A percentile compares a stretch with the other conserved stretches of the same genome.
These are phyloP conservation scores for Lactarius hengduanensis DNA, from an alignment of 768 basidiomycete genomes.

Conservation along the genomic window DNA sequence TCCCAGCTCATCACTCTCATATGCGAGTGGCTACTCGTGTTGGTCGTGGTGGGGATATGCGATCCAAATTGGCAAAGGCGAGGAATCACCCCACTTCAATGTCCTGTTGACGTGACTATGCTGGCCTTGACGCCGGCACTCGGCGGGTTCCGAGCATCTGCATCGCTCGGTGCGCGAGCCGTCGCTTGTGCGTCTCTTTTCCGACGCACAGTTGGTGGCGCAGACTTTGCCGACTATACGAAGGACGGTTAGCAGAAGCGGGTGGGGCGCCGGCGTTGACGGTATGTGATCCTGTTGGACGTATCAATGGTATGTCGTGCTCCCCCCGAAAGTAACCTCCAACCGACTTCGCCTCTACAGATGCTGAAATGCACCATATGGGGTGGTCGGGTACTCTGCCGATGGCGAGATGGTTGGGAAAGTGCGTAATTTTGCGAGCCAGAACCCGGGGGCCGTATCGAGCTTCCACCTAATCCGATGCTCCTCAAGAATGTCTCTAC, in stretches of 20 bases:
- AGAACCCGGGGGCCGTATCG: too few relatives aligned
- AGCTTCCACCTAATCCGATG: conserved; percentile 43
- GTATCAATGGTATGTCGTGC: conserved; percentile 54
- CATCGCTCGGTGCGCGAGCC: conserved; percentile 86
- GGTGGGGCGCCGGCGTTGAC: conserved; percentile 45
- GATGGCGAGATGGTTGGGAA: conserved; percentile 72
- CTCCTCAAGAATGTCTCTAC: conserved; percentile 84
- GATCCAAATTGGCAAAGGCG: conserved; percentile 83
- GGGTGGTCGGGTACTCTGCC: conserved; percentile 87
- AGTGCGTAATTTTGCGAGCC: conserved; percentile 39
- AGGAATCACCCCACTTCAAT: background rate
- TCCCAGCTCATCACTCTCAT: background rate
- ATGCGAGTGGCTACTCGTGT: conserved; percentile 40
- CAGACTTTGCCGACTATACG: conserved; percentile 79
- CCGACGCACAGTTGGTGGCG: conserved; percentile 72
- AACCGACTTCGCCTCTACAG: conserved; percentile 37
- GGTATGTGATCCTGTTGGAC: conserved; percentile 82
- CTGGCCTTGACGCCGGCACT: too few relatives aligned
- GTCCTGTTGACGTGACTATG: background rate
- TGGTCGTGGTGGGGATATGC: conserved; percentile 76
- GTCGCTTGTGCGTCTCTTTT: conserved; percentile 82
- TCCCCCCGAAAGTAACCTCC: background rate
- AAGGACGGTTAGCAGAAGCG: conserved; percentile 66
- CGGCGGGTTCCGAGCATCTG: conserved; percentile 42
- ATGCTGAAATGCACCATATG: conserved; percentile 90